Conservation (phyloP, 257 asterid species). For the Nicotiana benthamiana region DNA sequence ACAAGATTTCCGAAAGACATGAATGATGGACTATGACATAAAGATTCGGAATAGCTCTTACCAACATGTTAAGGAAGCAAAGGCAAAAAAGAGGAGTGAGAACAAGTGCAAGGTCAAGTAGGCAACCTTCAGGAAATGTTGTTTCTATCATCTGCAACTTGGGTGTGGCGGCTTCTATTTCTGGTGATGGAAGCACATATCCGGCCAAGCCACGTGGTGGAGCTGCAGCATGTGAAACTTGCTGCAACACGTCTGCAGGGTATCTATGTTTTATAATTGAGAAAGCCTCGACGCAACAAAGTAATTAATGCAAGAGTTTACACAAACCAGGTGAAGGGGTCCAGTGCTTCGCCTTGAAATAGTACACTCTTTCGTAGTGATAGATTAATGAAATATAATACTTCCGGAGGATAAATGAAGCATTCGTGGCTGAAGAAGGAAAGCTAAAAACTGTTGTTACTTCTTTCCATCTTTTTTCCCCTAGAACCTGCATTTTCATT, state of each 20-base stretch:
- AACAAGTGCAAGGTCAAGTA: neutral
- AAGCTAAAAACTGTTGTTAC: slow-evolving; percentile 58
- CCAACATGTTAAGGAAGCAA: neutral
- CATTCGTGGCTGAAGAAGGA: slow-evolving; percentile 86
- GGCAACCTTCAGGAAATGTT: slow-evolving; percentile 33
- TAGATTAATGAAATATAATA: slow-evolving; percentile 60
- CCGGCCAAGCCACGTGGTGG: slow-evolving; percentile 23
- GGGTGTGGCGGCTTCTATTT: slow-evolving; percentile 14
- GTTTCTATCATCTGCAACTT: slow-evolving; percentile 10
- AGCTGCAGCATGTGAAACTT: slow-evolving; percentile 15
- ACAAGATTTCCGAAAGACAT: neutral
- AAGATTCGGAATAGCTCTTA: neutral
- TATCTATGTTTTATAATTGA: neutral
- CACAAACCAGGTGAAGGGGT: slow-evolving; percentile 46
- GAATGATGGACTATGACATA: neutral
- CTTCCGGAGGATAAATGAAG: slow-evolving; percentile 80
- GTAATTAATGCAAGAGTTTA: neutral
- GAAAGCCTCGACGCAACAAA: neutral
- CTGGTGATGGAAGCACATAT: slow-evolving; percentile 12
- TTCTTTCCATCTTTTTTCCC: slow-evolving; percentile 77
- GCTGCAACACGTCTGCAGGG: slow-evolving; percentile 38
- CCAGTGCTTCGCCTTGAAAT: slow-evolving; percentile 60
- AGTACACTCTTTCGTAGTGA: slow-evolving; percentile 78
- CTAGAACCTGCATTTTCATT: slow-evolving; percentile 38
- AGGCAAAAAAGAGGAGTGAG: neutral